Percentiles rank a stretch among this genome's conserved stretches.
Evolutionary conservation across 306 rosid species (phyloP).

Genomic region (Vachellia pachyceras): DNA sequence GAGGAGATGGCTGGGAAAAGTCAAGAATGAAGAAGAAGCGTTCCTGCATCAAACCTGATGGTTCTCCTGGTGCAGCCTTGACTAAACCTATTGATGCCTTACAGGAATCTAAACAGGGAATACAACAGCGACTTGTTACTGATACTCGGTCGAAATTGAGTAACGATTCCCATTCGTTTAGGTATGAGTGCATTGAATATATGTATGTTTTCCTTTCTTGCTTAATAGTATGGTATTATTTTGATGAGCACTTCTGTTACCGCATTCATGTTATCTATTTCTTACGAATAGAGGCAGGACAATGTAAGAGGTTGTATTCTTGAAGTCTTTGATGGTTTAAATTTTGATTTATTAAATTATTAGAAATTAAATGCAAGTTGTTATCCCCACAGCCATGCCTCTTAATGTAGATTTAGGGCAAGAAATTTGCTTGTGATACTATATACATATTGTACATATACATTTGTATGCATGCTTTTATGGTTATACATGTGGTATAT

Average conservation of each 20-base stretch:
- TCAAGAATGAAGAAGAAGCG: conserved; percentile 96
- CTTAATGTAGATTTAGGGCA: neutral
- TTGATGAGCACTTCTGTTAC: neutral
- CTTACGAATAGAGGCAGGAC: conserved; percentile 2
- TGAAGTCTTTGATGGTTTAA: conserved; percentile 4
- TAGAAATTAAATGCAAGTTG: neutral
- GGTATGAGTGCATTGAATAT: conserved; percentile 56
- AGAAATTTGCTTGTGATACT: neutral
- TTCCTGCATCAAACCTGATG: conserved; percentile 92
- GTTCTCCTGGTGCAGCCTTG: conserved; percentile 65
- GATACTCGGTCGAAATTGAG: conserved; percentile 83
- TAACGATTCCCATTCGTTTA: conserved; percentile 85
- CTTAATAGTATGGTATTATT: conserved; percentile 10
- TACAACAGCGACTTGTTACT: conserved; percentile 75
- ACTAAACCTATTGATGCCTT: conserved; percentile 73
- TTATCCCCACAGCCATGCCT: neutral
- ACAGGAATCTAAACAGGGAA: conserved; percentile 88
- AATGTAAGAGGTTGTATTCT: neutral
- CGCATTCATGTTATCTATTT: conserved; percentile 6
- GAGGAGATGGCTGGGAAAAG: conserved; percentile 97
- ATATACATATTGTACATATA: neutral
- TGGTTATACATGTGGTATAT: neutral
- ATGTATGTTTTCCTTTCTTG: neutral
- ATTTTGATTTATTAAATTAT: neutral
- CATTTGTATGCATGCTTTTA: neutral